A percentile compares a stretch with the other conserved stretches of the same genome.
phyloP scores from a whole-genome alignment of 495 filamentous ascomycete species.

The Lophiotrema nucula region DNA sequence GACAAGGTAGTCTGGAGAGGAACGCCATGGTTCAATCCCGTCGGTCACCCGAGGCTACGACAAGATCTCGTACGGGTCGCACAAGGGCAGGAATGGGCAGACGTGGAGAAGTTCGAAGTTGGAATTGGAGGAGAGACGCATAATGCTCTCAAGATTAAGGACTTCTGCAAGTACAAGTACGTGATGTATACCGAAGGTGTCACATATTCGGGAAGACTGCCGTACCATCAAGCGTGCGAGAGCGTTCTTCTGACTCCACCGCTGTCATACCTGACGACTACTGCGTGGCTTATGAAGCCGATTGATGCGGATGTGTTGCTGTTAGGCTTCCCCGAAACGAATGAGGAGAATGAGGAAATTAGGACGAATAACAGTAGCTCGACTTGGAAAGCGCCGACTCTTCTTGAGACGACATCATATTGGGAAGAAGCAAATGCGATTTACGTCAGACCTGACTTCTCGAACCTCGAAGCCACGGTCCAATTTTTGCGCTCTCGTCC shows the following conservation, averaged over 20 bases:
- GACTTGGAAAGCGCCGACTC: neutral
- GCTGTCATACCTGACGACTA: slow-evolving; percentile 5
- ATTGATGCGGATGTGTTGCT: slow-evolving; percentile 2
- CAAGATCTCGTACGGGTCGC: slow-evolving; percentile 47
- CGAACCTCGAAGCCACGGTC: slow-evolving; percentile 54
- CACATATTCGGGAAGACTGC: slow-evolving; percentile 14
- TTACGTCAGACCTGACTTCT: slow-evolving; percentile 53
- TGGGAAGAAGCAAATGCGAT: slow-evolving; percentile 49
- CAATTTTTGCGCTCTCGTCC: slow-evolving; percentile 50
- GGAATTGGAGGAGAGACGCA: neutral
- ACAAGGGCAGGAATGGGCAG: slow-evolving; percentile 49
- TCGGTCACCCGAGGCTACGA: slow-evolving; percentile 39
- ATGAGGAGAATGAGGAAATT: neutral
- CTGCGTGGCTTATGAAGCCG: neutral
- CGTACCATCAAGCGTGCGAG: slow-evolving; percentile 17
- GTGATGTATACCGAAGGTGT: slow-evolving; percentile 21
- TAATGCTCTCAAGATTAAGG: slow-evolving; percentile 3
- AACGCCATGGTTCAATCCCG: slow-evolving; percentile 33
- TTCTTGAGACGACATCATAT: neutral
- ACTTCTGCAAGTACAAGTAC: slow-evolving; percentile 21
- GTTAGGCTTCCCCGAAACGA: neutral
- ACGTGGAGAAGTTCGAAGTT: slow-evolving; percentile 17
- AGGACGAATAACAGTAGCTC: neutral
- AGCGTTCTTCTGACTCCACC: slow-evolving; percentile 10
- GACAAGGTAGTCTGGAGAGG: slow-evolving; percentile 70